phyloP scores from a whole-genome alignment of 768 basidiomycete genomes.

The Nevesoporus exiguus region DNA sequence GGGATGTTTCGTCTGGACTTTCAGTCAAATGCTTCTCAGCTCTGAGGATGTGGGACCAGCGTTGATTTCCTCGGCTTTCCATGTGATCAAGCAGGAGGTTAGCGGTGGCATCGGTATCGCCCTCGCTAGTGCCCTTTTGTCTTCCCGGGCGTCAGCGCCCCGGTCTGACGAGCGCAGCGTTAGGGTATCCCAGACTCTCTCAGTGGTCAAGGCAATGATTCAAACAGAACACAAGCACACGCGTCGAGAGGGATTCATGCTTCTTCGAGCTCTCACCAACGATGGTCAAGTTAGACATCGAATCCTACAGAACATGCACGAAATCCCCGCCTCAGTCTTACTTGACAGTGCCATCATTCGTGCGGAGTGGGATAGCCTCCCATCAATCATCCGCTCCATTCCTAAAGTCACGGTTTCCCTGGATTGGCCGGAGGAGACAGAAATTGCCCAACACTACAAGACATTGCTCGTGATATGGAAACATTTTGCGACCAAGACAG shows the following conservation, averaged over 20 bases:
- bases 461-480: slow-evolving; percentile 39
- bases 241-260: slow-evolving; percentile 31
- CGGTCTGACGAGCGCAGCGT: slow-evolving; percentile 12
- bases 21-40: slow-evolving; percentile 36
- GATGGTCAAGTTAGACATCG: slow-evolving; percentile 6
- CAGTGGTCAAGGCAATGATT: slow-evolving; percentile 40
- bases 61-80: slow-evolving; percentile 37
- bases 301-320: slow-evolving; percentile 5
- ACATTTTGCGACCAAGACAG: slow-evolving; percentile 19
- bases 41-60: slow-evolving; percentile 21
- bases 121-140: slow-evolving; percentile 41
- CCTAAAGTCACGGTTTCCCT: slow-evolving; percentile 25
- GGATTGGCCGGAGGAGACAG: slow-evolving; percentile 35
- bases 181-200: slow-evolving; percentile 35
- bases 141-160: neutral
- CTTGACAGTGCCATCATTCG: slow-evolving; percentile 45
- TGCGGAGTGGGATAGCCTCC: slow-evolving; percentile 24
- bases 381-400: slow-evolving; percentile 27
- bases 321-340: slow-evolving; percentile 34
- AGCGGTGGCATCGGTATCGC: slow-evolving; percentile 41
- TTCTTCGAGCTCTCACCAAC: slow-evolving; percentile 38
- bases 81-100: slow-evolving; percentile 46
- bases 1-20: slow-evolving; percentile 57
- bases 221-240: slow-evolving; percentile 21
- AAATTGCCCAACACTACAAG: slow-evolving; percentile 40